Evolutionary conservation across 495 filamentous ascomycete genomes (phyloP), one percentile per base, ranked within the genome.

Genomic region (Talaromyces proteolyticus): DNA sequence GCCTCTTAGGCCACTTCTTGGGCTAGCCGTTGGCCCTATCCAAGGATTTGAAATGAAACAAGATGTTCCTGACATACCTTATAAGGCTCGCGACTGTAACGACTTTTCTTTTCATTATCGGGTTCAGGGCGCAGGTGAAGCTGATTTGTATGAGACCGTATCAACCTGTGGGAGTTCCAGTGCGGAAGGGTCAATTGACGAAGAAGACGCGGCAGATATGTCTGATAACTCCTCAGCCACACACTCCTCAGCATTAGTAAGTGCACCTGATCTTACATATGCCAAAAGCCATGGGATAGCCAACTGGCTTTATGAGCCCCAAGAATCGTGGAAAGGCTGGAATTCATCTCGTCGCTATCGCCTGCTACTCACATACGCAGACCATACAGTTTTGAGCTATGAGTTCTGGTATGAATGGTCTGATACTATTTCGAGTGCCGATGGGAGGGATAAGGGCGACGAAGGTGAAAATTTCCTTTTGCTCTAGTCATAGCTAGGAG

Each of bases 341-440:
- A 64, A 62, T 20, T 61, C 69, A 3, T 69, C 65, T 7, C 71
- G 73, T 0, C 67, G 66, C 40, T 94, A 87, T 65, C 70, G 92
- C 22, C 55, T 97, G 36, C 67, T 96, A 51, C 65, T 96, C 56
- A 77, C 82, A 23, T 97, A 86, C 66, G 70, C 73, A 54, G 81
- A 95, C 64, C 84, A 89, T 53, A 80, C 80, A 0, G 76, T 96
- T 14, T 66, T 95, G 61, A 87, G 78, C 58, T 97, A 96, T 66
- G 87, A 95, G 59, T 67, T 96, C 47, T 74, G 72, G 72, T 70
- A 72, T 39, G 62, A 66, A 14, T 70, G 66, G 70, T 39, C 52
- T 11, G 40, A 17, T 25, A 10, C 23, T 25, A 14, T 19, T 17
- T 21, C 10, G 17, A 29, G 21, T 14, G 34, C 6, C 0, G 18